phyloP scores from a whole-genome alignment of 2,329 filamentous ascomycete genomes.

The Diaporthe sp. region DNA sequence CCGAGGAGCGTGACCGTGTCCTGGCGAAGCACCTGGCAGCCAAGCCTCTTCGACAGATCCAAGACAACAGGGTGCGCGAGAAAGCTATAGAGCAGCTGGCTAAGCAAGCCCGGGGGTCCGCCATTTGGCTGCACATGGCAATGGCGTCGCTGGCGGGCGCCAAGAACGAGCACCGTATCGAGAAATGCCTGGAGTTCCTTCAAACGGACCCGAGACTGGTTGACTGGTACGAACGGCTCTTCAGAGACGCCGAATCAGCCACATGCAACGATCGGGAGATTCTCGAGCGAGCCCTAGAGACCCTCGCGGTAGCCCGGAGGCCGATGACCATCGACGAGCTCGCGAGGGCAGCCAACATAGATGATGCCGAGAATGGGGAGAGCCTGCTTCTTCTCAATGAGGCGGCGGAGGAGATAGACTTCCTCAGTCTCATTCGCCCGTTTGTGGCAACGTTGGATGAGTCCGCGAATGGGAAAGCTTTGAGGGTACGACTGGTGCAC shows the following conservation, averaged over 20 bases:
- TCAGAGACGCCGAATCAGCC: neutral
- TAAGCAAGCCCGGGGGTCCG: neutral
- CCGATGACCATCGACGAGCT: slow-evolving; percentile 8
- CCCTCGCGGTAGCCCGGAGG: neutral
- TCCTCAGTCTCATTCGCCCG: neutral
- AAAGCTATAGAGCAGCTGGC: neutral
- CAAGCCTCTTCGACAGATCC: neutral
- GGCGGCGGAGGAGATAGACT: neutral
- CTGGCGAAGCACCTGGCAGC: neutral
- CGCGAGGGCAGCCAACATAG: neutral
- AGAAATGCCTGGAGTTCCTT: neutral
- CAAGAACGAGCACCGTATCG: neutral
- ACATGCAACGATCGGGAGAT: slow-evolving; percentile 6
- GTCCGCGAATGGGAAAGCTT: neutral
- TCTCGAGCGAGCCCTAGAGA: slow-evolving; percentile 8
- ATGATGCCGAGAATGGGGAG: neutral
- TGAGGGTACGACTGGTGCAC: neutral
- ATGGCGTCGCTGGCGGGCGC: neutral
- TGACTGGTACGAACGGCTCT: neutral
- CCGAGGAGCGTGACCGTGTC: neutral
- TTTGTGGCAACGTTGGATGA: neutral
- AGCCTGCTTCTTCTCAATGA: neutral
- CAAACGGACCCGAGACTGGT: neutral
- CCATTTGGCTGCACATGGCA: slow-evolving; percentile 4
- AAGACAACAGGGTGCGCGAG: neutral